Percentiles rank a stretch among this genome's conserved stretches.
phyloP scores from a whole-genome alignment of 2,329 filamentous ascomycete species.

The Colletotrichum tropicicola region DNA sequence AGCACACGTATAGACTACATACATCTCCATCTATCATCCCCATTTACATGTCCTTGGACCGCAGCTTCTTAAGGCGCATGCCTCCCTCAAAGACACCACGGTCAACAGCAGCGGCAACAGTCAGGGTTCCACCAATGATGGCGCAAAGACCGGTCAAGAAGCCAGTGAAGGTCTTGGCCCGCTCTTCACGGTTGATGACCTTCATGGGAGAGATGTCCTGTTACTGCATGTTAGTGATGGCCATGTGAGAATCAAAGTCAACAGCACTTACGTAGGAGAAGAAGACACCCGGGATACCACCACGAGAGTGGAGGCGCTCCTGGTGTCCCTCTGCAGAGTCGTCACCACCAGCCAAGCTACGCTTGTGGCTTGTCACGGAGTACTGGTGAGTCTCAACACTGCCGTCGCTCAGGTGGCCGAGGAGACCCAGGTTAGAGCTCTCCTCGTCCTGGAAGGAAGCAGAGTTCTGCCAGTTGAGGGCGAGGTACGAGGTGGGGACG shows the following conservation, averaged over 20 bases:
- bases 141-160: slow-evolving; percentile 96
- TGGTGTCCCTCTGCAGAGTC: slow-evolving; percentile 90
- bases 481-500: slow-evolving; percentile 93
- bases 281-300: slow-evolving; percentile 96
- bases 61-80: slow-evolving; percentile 87
- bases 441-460: slow-evolving; percentile 54
- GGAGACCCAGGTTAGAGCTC: slow-evolving; percentile 71
- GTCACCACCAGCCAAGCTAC: slow-evolving; percentile 83
- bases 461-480: slow-evolving; percentile 84
- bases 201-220: slow-evolving; percentile 99
- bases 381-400: slow-evolving; percentile 98
- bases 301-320: slow-evolving; percentile 87
- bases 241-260: neutral
- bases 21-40: neutral
- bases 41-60: slow-evolving; percentile 65
- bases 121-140: slow-evolving; percentile 92
- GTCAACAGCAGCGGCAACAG: slow-evolving; percentile 93
- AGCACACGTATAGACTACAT: slow-evolving; percentile 25
- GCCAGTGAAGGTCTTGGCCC: slow-evolving; percentile 87
- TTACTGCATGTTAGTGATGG: slow-evolving; percentile 32
- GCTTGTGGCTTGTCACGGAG: slow-evolving; percentile 95
- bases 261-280: slow-evolving; percentile 86
- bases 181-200: slow-evolving; percentile 94
- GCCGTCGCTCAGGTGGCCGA: slow-evolving; percentile 74
- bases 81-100: slow-evolving; percentile 90